Evolutionary conservation across 495 filamentous ascomycete genomes (phyloP).

Genomic region (Daldinia vernicosa): DNA sequence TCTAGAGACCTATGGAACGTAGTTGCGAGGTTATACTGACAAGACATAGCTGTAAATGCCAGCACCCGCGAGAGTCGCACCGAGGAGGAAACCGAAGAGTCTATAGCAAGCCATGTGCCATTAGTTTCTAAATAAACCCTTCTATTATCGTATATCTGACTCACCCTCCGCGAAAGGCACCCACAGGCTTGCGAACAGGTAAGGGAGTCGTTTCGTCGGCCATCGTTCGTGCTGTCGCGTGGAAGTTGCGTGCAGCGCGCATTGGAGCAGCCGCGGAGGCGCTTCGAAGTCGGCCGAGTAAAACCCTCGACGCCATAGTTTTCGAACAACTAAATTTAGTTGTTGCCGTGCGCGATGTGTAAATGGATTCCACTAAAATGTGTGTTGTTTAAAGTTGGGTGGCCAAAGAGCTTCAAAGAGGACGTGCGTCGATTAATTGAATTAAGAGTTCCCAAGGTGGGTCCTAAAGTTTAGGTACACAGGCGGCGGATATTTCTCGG

Average conservation of each 20-base stretch:
- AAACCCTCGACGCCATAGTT: conserved; percentile 59
- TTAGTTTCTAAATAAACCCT: conserved; percentile 14
- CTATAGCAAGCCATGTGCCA: conserved; percentile 55
- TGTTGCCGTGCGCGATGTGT: conserved; percentile 11
- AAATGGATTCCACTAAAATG: neutral
- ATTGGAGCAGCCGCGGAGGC: conserved; percentile 39
- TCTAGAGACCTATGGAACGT: neutral
- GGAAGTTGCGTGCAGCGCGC: conserved; percentile 50
- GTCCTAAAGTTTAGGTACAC: neutral
- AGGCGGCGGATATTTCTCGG: conserved; percentile 40
- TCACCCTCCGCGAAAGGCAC: conserved; percentile 93
- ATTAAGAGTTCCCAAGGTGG: conserved; percentile 26
- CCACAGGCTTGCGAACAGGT: conserved; percentile 81
- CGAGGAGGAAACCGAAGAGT: conserved; percentile 92
- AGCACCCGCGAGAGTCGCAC: conserved; percentile 78
- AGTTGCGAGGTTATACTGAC: conserved; percentile 31
- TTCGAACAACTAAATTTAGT: neutral
- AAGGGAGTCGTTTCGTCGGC: conserved; percentile 57
- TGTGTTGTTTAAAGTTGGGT: conserved; percentile 14
- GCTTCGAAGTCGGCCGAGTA: conserved; percentile 50
- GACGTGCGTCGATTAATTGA: conserved; percentile 25
- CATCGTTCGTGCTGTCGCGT: conserved; percentile 57
- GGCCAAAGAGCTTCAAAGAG: conserved; percentile 23
- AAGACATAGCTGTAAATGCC: conserved; percentile 91
- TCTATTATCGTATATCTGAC: conserved; percentile 44